Evolutionary conservation across 2,329 filamentous ascomycete species (phyloP).

Genomic region (Hymenoscyphus linearis): DNA sequence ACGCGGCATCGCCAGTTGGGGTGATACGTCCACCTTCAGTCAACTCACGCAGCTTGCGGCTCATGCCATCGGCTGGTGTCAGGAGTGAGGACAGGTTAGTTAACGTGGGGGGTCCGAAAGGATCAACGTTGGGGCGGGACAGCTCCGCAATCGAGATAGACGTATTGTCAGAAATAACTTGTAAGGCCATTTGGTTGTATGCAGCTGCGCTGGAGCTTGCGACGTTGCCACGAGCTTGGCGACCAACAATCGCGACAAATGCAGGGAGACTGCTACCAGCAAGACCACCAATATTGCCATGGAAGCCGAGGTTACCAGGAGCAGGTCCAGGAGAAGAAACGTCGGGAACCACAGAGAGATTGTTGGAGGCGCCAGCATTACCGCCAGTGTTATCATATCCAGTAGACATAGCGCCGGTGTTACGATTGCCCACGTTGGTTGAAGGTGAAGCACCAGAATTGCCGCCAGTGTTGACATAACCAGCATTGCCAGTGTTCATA

Average conservation of each 20-base stretch:
- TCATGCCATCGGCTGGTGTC: slow-evolving; percentile 7
- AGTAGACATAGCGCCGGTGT: no score
- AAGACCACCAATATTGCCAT: neutral
- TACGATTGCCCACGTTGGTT: no score
- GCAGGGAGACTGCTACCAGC: neutral
- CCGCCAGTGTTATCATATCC: no score
- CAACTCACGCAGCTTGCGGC: slow-evolving; percentile 15
- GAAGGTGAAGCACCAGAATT: neutral
- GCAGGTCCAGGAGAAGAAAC: neutral
- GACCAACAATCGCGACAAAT: neutral
- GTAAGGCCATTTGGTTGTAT: neutral
- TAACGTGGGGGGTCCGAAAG: neutral
- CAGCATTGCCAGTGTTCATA: no score
- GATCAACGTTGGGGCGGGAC: neutral
- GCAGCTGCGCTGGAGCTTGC: neutral
- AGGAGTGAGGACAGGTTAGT: slow-evolving; percentile 7
- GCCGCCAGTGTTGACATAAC: neutral
- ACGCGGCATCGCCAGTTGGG: slow-evolving; percentile 17
- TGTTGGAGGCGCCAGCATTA: neutral
- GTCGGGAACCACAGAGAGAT: no score
- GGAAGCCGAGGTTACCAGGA: neutral
- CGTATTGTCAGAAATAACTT: neutral
- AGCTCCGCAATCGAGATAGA: neutral
- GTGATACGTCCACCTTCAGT: slow-evolving; percentile 19
- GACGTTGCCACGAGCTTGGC: neutral